phyloP scores from a whole-genome alignment of 2,329 filamentous ascomycete genomes.

The Talaromyces sp. region DNA sequence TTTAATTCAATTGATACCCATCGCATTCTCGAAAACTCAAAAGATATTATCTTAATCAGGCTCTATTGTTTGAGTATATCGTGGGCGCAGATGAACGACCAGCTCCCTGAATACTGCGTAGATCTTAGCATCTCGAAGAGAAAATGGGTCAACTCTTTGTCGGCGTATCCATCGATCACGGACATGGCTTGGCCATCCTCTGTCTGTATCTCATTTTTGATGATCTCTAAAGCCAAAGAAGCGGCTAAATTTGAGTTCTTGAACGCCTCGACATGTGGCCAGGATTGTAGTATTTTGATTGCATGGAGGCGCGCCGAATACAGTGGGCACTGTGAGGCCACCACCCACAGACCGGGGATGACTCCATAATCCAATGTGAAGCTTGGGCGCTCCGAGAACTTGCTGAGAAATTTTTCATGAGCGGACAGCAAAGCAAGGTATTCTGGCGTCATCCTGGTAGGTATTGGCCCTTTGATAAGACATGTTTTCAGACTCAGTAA shows the following conservation, averaged over 20 bases:
- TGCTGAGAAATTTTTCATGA: background rate
- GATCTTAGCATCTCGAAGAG: background rate
- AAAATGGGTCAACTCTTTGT: background rate
- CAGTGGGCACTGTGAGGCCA: background rate
- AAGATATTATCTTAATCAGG: background rate
- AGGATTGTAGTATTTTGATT: conserved; percentile 2
- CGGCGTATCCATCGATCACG: background rate
- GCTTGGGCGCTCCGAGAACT: background rate
- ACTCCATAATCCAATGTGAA: conserved; percentile 9
- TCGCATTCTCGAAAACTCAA: background rate
- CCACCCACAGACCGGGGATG: conserved; percentile 1
- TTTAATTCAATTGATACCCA: background rate
- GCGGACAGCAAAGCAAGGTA: background rate
- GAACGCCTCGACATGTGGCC: conserved; percentile 5
- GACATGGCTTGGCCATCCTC: background rate
- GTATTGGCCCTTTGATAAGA: background rate
- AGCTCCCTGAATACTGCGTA: background rate
- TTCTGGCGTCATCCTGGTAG: background rate
- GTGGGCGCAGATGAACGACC: background rate
- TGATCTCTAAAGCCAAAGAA: conserved; percentile 2
- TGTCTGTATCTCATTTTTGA: background rate
- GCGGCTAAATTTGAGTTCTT: conserved; percentile 11
- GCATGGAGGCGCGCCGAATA: conserved; percentile 7
- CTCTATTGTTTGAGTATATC: background rate
- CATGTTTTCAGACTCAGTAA: background rate